phyloP scores from a whole-genome alignment of 2,329 filamentous ascomycete genomes.

The Trichoderma brevicompactum region DNA sequence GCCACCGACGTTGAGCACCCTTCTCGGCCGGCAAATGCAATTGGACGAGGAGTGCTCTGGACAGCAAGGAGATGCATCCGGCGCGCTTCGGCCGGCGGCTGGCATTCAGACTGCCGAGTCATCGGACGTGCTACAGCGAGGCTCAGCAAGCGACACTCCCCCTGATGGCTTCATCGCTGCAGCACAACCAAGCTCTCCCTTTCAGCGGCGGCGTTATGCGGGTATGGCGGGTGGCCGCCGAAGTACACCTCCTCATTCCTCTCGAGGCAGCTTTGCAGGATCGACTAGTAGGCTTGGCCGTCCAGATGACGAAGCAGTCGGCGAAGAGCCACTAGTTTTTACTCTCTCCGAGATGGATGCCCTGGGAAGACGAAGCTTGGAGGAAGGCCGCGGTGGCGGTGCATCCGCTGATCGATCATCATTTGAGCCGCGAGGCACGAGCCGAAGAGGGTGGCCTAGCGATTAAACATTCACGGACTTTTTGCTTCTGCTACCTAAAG shows the following conservation, averaged over 20 bases:
- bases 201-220: conserved; percentile 53
- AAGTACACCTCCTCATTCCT: conserved; percentile 51
- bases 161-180: conserved; percentile 50
- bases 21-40: conserved; percentile 55
- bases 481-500: conserved; percentile 2
- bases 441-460: conserved; percentile 43
- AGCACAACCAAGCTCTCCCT: conserved; percentile 50
- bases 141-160: conserved; percentile 52
- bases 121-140: conserved; percentile 47
- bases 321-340: conserved; percentile 73
- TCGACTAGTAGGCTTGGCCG: conserved; percentile 46
- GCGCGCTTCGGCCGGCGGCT: conserved; percentile 48
- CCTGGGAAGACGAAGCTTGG: conserved; percentile 61
- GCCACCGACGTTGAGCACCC: conserved; percentile 65
- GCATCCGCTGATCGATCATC: conserved; percentile 47
- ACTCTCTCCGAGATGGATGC: conserved; percentile 73
- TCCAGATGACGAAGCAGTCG: conserved; percentile 55
- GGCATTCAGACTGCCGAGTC: conserved; percentile 47
- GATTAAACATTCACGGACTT: not conserved
- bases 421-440: conserved; percentile 47
- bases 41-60: conserved; percentile 37
- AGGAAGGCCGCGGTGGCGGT: conserved; percentile 53
- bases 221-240: conserved; percentile 47
- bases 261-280: conserved; percentile 52
- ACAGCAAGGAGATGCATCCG: conserved; percentile 34